Evolutionary conservation across 345 rosid species (phyloP), one percentile per base, ranked within the genome.

Genomic region (Pelargonium nanum): DNA sequence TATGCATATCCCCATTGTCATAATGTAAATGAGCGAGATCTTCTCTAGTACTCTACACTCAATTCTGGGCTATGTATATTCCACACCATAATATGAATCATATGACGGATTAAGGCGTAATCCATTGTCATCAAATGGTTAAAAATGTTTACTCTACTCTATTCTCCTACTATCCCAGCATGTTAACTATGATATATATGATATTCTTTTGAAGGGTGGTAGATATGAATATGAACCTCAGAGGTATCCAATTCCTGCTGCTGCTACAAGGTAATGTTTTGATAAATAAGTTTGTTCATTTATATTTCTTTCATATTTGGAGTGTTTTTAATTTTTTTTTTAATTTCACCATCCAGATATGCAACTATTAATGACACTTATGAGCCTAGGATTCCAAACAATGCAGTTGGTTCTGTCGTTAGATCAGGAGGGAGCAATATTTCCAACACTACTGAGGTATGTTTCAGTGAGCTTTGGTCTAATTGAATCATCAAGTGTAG

Each of bases 191-290:
- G 59, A 28, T 34, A 16, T 28, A 9, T 56, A 56, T 45, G 25
- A 25, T 62, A 52, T 64, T 65, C 65, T 68, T 71, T 32, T 77
- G 72, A 71, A 81, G 85, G 82, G 65, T 68, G 80, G 71, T 30
- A 60, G 67, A 70, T 73, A 34, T 65, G 80, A 77, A 28, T 60
- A 74, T 52, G 88, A 81, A 52, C 68, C 66, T 34, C 76, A 24
- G 56, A 78, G 67, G 60, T 75, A 75, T 72, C 73, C 74, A n/a
- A 57, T 63, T 62, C 80, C 69, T 50, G 76, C 79, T 61, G 51
- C 75, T 66, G 75, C 72, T 23, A 25, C 67, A 6, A 55, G 81
- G 81, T 72, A 78, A 30, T 59, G 12, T 28, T 48, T 58, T 52
- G 34, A 26, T 71, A 21, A 20, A 23, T 13, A 26, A 53, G 26